Evolutionary conservation across 2,329 filamentous ascomycete genomes (phyloP).

Genomic region (Fusarium denticulatum): DNA sequence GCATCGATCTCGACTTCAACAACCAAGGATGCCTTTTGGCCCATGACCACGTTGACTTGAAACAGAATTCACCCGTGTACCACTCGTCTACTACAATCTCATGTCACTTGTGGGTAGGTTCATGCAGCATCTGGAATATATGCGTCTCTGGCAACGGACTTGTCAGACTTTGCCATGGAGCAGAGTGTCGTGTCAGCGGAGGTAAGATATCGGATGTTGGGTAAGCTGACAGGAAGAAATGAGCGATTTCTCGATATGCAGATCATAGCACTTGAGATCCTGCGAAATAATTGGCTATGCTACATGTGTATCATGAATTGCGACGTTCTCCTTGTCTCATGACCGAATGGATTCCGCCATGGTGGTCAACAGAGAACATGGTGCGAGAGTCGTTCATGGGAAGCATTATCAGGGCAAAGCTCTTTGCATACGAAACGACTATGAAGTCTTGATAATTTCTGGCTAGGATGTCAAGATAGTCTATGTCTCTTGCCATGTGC

Average conservation of each 20-base stretch:
- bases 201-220: neutral
- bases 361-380: too few relatives aligned
- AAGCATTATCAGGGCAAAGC: accelerated
- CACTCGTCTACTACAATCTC: accelerated
- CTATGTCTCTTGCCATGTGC: too few relatives aligned
- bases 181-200: neutral
- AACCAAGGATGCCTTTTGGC: slow-evolving; percentile 1
- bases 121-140: neutral
- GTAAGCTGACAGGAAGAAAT: neutral
- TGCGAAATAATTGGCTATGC: neutral
- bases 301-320: neutral
- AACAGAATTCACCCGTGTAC: accelerated
- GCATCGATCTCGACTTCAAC: slow-evolving; percentile 12
- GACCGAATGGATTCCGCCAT: neutral
- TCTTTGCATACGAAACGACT: accelerated
- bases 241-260: too few relatives aligned
- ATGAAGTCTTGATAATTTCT: too few relatives aligned
- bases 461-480: neutral
- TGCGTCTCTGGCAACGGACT: neutral
- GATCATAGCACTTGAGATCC: too few relatives aligned
- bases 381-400: accelerated
- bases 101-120: accelerated
- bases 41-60: neutral
- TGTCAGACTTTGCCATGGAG: neutral
- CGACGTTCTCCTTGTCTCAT: too few relatives aligned